Evolutionary conservation across 805 yeast genomes (phyloP).

Genomic region (Komagataella phaffii): DNA sequence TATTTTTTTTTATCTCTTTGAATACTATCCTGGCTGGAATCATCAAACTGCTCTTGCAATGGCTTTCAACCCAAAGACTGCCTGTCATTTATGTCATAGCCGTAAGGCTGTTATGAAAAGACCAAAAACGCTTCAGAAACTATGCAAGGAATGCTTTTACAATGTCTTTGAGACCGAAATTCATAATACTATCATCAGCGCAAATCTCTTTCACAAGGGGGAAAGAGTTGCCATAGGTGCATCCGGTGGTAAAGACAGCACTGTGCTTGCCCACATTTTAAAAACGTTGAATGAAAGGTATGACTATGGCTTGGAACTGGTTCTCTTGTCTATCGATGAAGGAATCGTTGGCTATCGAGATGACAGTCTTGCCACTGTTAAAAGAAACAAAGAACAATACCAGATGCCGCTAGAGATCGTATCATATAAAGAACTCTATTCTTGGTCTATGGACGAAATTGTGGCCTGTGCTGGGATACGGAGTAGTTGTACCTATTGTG

Average conservation of each 20-base stretch:
- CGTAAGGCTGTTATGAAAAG: conserved; percentile 80
- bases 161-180: conserved; percentile 90
- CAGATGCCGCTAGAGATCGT: conserved; percentile 30
- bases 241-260: conserved; percentile 96
- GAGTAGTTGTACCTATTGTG: conserved; percentile 95
- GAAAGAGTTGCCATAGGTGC: conserved; percentile 96
- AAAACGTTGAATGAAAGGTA: conserved; percentile 82
- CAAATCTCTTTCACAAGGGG: conserved; percentile 61
- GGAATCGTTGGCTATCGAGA: conserved; percentile 96
- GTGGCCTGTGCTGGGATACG: conserved; percentile 90
- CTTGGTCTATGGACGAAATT: conserved; percentile 98
- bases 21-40: too few species aligned
- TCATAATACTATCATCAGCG: conserved; percentile 71
- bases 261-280: conserved; percentile 82
- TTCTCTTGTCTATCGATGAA: conserved; percentile 81
- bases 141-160: conserved; percentile 86
- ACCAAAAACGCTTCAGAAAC: conserved; percentile 82
- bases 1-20: not conserved
- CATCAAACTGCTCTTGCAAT: not conserved
- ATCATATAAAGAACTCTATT: conserved; percentile 77
- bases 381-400: conserved; percentile 73
- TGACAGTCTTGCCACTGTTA: conserved; percentile 93
- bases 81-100: conserved; percentile 76
- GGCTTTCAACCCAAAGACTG: conserved; percentile 9
- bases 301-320: conserved; percentile 76